Base-by-base conservation (phyloP, 495 filamentous ascomycete genomes). In the Lineolata rhizophorae region DNA sequence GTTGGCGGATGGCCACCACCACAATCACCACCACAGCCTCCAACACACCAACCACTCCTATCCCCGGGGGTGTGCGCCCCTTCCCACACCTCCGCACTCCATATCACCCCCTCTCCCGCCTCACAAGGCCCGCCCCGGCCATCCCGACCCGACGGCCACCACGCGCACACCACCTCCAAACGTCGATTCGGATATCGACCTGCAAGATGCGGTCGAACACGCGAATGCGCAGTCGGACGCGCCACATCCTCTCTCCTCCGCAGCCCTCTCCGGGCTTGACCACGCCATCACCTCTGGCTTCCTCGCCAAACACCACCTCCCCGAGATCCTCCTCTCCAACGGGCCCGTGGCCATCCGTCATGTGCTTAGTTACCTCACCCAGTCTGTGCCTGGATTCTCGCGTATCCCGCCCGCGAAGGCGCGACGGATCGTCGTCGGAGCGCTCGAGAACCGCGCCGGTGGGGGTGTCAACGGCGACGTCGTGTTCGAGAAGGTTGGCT, bases 21-120 rank as follows among this genome's bases (percentile, higher is more conserved):
- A n/a, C n/a, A n/a, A n/a, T n/a, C n/a, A n/a, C n/a, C n/a, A n/a
- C n/a, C n/a, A n/a, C n/a, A n/a, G n/a, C n/a, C n/a, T n/a, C n/a
- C n/a, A n/a, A n/a, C n/a, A n/a, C n/a, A n/a, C n/a, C n/a, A n/a
- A n/a, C n/a, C n/a, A n/a, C n/a, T n/a, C n/a, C n/a, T n/a, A n/a
- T n/a, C n/a, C n/a, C n/a, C n/a, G n/a, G n/a, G n/a, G n/a, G n/a
- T n/a, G n/a, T n/a, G n/a, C 61, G 34, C 59, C 64, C 54, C 71
- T 94, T 43, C 84, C 75, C 31, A 95, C 85, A 54, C 85, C 85
- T 45, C 85, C 85, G 32, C 90, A 90, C 57, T 94, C 87, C 48
- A 84, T 94, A 51, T 94, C 85, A 22, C 87, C 85, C 19, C 72
- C 68, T 32, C 67, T 94, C 31, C 72, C 77, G 42, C 77, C 87